Evolutionary conservation across 1,139 yeast species (phyloP).

Genomic region (Sugiyamaella japonica): DNA sequence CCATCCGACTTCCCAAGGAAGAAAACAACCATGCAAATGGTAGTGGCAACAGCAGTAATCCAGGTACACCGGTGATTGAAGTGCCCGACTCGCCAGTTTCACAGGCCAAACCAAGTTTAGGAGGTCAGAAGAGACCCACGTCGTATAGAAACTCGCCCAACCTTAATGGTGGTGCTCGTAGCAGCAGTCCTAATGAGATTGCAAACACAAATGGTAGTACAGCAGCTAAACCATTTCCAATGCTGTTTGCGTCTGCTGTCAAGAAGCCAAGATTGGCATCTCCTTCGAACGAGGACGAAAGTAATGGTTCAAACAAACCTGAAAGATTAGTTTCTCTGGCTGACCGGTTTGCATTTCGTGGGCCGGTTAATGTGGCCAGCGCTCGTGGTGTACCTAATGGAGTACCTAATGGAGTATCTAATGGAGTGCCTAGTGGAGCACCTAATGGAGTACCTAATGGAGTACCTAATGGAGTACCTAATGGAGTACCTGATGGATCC

Average conservation of each 20-base stretch:
- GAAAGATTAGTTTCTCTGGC: constrained; percentile 28
- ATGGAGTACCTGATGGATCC: constrained; percentile 4
- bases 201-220: background rate
- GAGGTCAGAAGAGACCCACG: constrained; percentile 24
- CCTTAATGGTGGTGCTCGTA: background rate
- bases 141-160: constrained; percentile 18
- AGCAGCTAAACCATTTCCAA: constrained; percentile 20
- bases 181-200: constrained; percentile 5
- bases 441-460: no score
- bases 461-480: no score
- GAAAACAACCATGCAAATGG: background rate
- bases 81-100: constrained; percentile 26
- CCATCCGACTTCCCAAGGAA: constrained; percentile 1
- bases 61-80: constrained; percentile 20
- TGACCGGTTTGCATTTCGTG: constrained; percentile 28
- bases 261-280: constrained; percentile 8
- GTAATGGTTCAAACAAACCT: constrained; percentile 4
- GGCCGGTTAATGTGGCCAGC: constrained; percentile 1
- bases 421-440: no score
- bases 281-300: constrained; percentile 1
- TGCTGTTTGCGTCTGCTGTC: constrained; percentile 19
- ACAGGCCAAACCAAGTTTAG: constrained; percentile 6
- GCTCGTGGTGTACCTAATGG: constrained; percentile 6
- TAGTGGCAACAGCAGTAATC: background rate
- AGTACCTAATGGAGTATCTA: no score